Conservation (phyloP, 1,139 yeast species). For the Candida gigantensis region DNA sequence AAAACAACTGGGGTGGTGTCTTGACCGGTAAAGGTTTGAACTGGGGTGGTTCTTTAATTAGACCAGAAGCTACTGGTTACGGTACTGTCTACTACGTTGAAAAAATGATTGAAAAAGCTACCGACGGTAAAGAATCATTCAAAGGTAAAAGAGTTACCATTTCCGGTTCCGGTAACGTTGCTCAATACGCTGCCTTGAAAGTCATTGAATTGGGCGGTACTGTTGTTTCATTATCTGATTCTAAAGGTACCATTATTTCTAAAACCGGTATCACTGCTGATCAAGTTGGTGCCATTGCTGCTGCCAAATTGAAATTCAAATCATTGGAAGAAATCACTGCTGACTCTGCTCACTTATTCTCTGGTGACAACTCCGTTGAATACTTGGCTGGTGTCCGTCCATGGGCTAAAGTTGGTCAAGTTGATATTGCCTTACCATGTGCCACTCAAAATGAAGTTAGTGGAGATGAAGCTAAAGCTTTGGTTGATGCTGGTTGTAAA, state of each 20-base stretch:
- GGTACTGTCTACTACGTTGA: constrained; percentile 96
- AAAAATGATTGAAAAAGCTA: constrained; percentile 94
- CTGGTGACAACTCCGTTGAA: constrained; percentile 55
- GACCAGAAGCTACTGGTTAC: constrained; percentile 99
- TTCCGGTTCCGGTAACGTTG: constrained; percentile 98
- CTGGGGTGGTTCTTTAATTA: constrained; percentile 99
- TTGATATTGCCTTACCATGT: constrained; percentile 95
- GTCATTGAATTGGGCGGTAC: constrained; percentile 95
- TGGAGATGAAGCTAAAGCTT: constrained; percentile 94
- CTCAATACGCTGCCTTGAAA: constrained; percentile 97
- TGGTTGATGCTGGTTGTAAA: constrained; percentile 88
- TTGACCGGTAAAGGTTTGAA: constrained; percentile 95
- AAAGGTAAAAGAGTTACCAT: constrained; percentile 92
- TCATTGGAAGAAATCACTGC: constrained; percentile 66
- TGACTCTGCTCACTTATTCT: constrained; percentile 59
- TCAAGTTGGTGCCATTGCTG: constrained; percentile 76
- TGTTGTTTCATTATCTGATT: constrained; percentile 91
- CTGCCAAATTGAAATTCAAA: constrained; percentile 80
- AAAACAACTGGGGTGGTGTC: constrained; percentile 95
- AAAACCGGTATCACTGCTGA: constrained; percentile 79
- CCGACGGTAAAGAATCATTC: constrained; percentile 85
- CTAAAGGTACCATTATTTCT: constrained; percentile 82
- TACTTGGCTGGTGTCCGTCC: constrained; percentile 95
- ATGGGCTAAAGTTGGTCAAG: constrained; percentile 89
- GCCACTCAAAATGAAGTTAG: constrained; percentile 98